Evolutionary conservation across 1,284 basidiomycete species (phyloP).

Genomic region (Trichosporon ovoides): DNA sequence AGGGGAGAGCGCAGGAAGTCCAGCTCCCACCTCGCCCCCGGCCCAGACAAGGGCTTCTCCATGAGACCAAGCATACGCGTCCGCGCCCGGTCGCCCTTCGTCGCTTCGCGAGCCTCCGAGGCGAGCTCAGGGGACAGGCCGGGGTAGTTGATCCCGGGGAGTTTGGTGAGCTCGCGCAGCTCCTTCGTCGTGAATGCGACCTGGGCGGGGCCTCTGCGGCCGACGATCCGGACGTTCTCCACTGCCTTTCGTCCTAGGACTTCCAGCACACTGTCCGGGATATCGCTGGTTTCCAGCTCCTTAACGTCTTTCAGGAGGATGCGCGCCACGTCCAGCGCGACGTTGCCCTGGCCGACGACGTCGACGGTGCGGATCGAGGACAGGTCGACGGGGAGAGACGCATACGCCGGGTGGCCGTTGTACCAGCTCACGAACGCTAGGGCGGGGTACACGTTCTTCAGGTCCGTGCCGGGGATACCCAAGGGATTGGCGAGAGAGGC

Average conservation of each 20-base stretch:
- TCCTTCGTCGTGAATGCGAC: slow-evolving; percentile 94
- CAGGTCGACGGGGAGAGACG: slow-evolving; percentile 53
- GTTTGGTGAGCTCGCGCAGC: slow-evolving; percentile 78
- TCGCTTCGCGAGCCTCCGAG: slow-evolving; percentile 39
- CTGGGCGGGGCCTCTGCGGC: slow-evolving; percentile 78
- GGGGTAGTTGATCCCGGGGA: slow-evolving; percentile 58
- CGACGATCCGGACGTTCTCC: slow-evolving; percentile 74
- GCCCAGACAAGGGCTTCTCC: slow-evolving; percentile 31
- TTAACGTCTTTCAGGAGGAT: slow-evolving; percentile 70
- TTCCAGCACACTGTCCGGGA: slow-evolving; percentile 70
- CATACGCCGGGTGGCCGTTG: slow-evolving; percentile 73
- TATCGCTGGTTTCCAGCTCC: slow-evolving; percentile 66
- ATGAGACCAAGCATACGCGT: slow-evolving; percentile 53
- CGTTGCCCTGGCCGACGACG: slow-evolving; percentile 92
- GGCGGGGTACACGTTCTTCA: slow-evolving; percentile 63
- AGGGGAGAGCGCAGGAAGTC: slow-evolving; percentile 72
- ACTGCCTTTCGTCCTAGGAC: slow-evolving; percentile 56
- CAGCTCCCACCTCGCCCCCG: slow-evolving; percentile 59
- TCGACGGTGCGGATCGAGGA: slow-evolving; percentile 64
- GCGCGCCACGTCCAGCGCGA: slow-evolving; percentile 87
- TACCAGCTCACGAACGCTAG: slow-evolving; percentile 95
- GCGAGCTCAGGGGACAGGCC: slow-evolving; percentile 40
- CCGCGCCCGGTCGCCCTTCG: slow-evolving; percentile 49
- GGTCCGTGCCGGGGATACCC: slow-evolving; percentile 50
- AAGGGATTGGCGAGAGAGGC: slow-evolving; percentile 47